Base-by-base conservation (phyloP, 768 basidiomycete genomes). In the Tricholoma furcatifolium region DNA sequence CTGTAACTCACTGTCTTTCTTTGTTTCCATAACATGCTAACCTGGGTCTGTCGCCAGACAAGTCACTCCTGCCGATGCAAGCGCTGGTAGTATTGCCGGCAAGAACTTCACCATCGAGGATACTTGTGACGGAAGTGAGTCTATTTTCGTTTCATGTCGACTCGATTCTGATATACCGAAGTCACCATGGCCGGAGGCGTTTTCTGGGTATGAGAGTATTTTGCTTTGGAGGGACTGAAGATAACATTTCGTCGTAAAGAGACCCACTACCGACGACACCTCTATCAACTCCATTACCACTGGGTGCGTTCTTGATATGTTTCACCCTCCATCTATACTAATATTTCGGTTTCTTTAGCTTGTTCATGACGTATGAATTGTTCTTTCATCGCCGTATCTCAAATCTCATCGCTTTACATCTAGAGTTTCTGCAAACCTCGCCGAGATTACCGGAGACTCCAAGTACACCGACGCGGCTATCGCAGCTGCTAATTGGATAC, bases 151-250 rank as follows among this genome's bases (percentile, higher is more conserved):
- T 38, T 24, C 21, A 17, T 35, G 24, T 10, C 3, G 23, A 30
- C 23, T 18, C 10, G 10, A 23, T 20, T 30, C 47, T 53, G 34
- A 32, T 27, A 18, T 11, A 4, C 15, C 6, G 23, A 17, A 78
- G 75, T 62, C 18, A 74, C 75, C 11, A 81, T 80, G 77, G 77
- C 74, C 5, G 80, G 80, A 2, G 78, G 77, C 8, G 80, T 82
- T 15, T 83, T 82, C 58, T 81, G 80, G 79, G 78, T 78, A 56
- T 43, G 14, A 14, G 11, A 15, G 34, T 35, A 7, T n/a, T 42
- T 12, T 10, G 24, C 38, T 18, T 10, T 5, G 11, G 30, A 27
- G 8, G 34, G 43, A 32, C 3, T 18, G 18, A 5, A 31, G 17
- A 45, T 31, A 3, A 21, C 40, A 11, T 36, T 35, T 34, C 27